Conservation (phyloP, 2,329 filamentous ascomycete species). For the Colletotrichum horii region DNA sequence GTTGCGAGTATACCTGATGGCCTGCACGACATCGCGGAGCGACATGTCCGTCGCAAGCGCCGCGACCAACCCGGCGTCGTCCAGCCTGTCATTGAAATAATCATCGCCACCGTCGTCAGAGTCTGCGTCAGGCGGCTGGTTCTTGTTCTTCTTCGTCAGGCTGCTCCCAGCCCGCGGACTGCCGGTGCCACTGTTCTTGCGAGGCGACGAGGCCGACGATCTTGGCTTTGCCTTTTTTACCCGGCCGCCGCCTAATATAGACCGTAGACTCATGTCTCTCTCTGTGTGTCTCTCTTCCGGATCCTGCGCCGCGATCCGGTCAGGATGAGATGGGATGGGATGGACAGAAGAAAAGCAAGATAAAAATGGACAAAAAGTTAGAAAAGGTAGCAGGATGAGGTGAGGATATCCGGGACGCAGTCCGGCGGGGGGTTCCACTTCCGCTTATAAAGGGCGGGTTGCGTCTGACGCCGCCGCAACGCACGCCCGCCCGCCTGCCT, state of each 20-base stretch:
- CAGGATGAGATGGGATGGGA: background rate
- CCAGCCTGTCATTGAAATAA: conserved; percentile 53
- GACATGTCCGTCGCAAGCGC: conserved; percentile 60
- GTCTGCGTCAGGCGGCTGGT: conserved; percentile 13
- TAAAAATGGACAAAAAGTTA: background rate
- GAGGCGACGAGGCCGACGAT: conserved; percentile 27
- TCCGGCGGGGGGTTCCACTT: conserved; percentile 5
- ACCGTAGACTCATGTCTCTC: conserved; percentile 32
- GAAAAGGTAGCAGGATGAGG: background rate
- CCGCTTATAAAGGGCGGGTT: background rate
- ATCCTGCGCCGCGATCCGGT: background rate
- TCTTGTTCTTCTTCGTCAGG: background rate
- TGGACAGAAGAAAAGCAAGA: background rate
- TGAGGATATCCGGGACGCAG: background rate
- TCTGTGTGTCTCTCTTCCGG: background rate
- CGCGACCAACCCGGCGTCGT: conserved; percentile 63
- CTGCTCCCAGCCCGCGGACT: background rate
- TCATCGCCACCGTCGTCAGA: conserved; percentile 24
- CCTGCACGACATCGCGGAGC: conserved; percentile 67
- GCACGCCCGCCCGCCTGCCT: background rate
- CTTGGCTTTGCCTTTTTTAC: conserved; percentile 34
- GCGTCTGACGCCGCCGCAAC: background rate
- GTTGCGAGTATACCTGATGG: conserved; percentile 64
- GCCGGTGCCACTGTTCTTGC: conserved; percentile 25
- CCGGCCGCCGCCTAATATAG: conserved; percentile 42